Evolutionary conservation across 2,329 filamentous ascomycete species (phyloP).

Genomic region (Beauveria bassiana): DNA sequence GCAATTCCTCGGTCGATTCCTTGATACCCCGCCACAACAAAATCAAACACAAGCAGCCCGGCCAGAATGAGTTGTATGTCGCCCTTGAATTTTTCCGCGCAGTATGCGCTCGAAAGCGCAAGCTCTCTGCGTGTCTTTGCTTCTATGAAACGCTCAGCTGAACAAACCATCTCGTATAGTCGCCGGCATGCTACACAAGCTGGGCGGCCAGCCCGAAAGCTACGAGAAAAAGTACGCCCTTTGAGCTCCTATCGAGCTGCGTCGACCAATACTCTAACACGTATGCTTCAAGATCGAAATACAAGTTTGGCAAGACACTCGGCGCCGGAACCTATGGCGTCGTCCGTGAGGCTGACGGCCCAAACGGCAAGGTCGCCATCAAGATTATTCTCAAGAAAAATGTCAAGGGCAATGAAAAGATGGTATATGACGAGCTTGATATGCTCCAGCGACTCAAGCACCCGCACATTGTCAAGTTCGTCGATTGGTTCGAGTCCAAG

Average conservation of each 20-base stretch:
- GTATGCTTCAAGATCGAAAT: constrained; percentile 56
- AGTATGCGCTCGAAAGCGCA: neutral
- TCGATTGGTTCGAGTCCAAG: constrained; percentile 98
- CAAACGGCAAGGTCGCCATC: constrained; percentile 79
- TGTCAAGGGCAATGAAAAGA: constrained; percentile 94
- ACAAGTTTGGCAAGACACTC: constrained; percentile 86
- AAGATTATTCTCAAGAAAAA: constrained; percentile 99
- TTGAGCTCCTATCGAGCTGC: neutral
- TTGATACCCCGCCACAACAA: constrained; percentile 8
- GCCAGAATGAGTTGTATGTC: constrained; percentile 10
- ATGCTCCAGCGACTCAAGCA: constrained; percentile 89
- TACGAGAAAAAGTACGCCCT: constrained; percentile 86
- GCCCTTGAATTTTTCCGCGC: neutral
- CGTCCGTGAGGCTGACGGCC: constrained; percentile 86
- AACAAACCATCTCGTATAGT: constrained; percentile 42
- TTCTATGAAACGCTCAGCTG: neutral
- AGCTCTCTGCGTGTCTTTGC: neutral
- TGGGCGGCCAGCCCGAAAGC: constrained; percentile 92
- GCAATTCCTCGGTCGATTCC: neutral
- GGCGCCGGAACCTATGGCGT: constrained; percentile 98
- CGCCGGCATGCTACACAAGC: constrained; percentile 85
- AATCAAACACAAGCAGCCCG: neutral
- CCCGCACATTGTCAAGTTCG: constrained; percentile 92
- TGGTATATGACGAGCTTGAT: constrained; percentile 96
- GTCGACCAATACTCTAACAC: neutral